Evolutionary conservation across 257 asterid genomes (phyloP), one percentile per base, ranked within the genome.

Genomic region (Pogostemon cablin): DNA sequence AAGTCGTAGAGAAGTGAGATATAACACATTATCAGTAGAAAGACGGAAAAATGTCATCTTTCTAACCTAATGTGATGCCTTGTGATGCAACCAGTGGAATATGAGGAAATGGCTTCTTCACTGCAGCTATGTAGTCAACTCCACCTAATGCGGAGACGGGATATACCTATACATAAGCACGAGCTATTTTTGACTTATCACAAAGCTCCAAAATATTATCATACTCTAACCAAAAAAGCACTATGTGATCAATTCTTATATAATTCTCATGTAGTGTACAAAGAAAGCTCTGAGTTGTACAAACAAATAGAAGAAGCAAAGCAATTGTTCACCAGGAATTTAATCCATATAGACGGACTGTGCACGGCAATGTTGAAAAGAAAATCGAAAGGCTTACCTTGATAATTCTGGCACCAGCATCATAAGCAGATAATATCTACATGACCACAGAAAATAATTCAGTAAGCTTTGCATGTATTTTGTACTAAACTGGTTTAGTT

Each of bases 31-130:
- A 47, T 1, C 3, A 4, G 53, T 5, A 47, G 5, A 43, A 63
- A 25, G 7, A 6, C 12, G 9, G 41, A 35, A 65, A 11, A 6
- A 12, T 47, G 57, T 60, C 72, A 47, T 57, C 64, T 53, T 64
- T 73, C 86, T 69, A 43, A 91, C 97, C 97, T 79, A 87, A 49
- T 52, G 82, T 65, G 67, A 91, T 82, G 81, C 98, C 98, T 79
- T 91, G 98, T 73, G 98, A 89, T 70, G 96, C 98, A 57, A 89
- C 91, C 86, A 91, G 43, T 10, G 95, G 93, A 73, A 89, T 87
- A 53, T 87, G 89, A 68, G 90, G 78, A 69, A 89, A 91, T 6
- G 93, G 90, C 88, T 84, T 91, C 80, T 77, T 86, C 41, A 91
- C 12, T 49, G 96, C 89, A 55, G 90, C 78, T 71, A 91, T 78